Conservation (phyloP, 2,329 filamentous ascomycete genomes). For the Penicillium sclerotigenum region DNA sequence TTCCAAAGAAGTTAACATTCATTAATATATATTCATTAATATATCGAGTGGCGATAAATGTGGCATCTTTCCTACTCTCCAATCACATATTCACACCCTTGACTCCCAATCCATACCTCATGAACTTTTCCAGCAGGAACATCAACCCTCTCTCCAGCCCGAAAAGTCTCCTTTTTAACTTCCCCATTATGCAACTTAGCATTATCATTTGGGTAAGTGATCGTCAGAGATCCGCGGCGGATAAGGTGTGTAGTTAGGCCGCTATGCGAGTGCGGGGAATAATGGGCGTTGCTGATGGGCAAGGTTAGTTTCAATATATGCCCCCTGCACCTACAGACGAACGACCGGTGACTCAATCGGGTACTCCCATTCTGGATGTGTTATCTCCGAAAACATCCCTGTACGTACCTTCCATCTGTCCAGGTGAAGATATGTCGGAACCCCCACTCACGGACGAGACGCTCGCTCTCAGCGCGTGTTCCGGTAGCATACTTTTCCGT, state of each 20-base stretch:
- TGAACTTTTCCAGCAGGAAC: slow-evolving; percentile 56
- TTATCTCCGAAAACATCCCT: too few relatives aligned
- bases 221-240: slow-evolving; percentile 54
- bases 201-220: slow-evolving; percentile 56
- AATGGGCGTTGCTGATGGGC: slow-evolving; percentile 53
- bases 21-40: too few relatives aligned
- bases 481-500: slow-evolving; percentile 32
- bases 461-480: slow-evolving; percentile 50
- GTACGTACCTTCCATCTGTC: slow-evolving; percentile 54
- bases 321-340: not conserved
- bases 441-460: slow-evolving; percentile 56
- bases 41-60: not conserved
- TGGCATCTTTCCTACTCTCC: slow-evolving; percentile 44
- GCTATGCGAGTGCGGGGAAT: slow-evolving; percentile 57
- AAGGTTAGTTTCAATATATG: not conserved
- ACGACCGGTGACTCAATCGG: not conserved
- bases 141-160: slow-evolving; percentile 54
- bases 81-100: slow-evolving; percentile 61
- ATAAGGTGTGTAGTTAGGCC: slow-evolving; percentile 60
- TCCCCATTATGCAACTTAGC: slow-evolving; percentile 22
- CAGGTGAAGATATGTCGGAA: slow-evolving; percentile 61
- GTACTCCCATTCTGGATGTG: not conserved
- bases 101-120: slow-evolving; percentile 59
- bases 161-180: slow-evolving; percentile 53
- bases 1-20: not conserved